Conservation (phyloP, 1,139 yeast genomes). For the Candida sojae region DNA sequence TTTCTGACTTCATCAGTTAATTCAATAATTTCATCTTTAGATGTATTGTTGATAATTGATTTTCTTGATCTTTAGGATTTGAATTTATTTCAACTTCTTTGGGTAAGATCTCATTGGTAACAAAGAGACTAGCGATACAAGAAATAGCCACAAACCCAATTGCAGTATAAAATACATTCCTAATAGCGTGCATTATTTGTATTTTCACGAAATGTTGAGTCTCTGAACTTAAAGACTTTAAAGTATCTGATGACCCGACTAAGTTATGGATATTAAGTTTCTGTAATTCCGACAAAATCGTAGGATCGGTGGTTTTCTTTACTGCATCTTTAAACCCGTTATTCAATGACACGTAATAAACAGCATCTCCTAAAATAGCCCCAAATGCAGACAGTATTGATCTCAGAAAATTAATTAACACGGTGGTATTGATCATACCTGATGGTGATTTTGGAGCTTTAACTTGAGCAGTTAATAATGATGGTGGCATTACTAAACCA, state of each 20-base stretch:
- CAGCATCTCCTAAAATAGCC: constrained; percentile 34
- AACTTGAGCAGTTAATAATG: constrained; percentile 31
- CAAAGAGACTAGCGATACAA: constrained; percentile 22
- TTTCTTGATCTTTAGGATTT: not conserved
- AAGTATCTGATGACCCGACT: constrained; percentile 20
- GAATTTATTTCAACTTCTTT: constrained; percentile 2
- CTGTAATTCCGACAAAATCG: constrained; percentile 21
- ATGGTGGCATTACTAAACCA: constrained; percentile 33
- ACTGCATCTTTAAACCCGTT: constrained; percentile 20
- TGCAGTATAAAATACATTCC: constrained; percentile 34
- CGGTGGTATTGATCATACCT: constrained; percentile 38
- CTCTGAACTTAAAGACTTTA: constrained; percentile 24
- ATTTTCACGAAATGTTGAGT: constrained; percentile 27
- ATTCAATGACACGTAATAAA: constrained; percentile 30
- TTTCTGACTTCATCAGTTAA: no score
- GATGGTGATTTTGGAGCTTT: constrained; percentile 41
- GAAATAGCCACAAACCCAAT: constrained; percentile 28
- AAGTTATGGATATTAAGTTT: constrained; percentile 16
- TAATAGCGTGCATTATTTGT: constrained; percentile 31
- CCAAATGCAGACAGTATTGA: constrained; percentile 32
- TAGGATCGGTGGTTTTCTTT: constrained; percentile 16
- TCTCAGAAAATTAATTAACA: constrained; percentile 32
- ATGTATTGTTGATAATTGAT: no score
- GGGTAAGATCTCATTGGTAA: constrained; percentile 35
- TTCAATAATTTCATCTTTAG: no score